Conservation (phyloP, 352 stramenopile species). For the Phytophthora citrophthora region DNA sequence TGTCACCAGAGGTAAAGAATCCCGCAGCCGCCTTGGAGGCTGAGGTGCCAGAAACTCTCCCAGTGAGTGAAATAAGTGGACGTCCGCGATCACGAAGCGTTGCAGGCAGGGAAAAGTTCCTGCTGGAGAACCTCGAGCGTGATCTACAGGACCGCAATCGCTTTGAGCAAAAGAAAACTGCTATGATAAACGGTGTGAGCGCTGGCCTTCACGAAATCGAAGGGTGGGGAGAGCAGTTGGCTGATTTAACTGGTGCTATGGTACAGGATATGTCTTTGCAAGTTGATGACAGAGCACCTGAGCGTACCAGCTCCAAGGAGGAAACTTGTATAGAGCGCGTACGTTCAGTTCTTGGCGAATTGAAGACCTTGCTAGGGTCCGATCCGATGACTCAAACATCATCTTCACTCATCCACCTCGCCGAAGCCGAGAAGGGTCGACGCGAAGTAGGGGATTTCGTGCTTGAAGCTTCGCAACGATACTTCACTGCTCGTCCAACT, state of each 20-base stretch:
- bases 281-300: slow-evolving; percentile 9
- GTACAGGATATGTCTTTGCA: slow-evolving; percentile 43
- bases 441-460: slow-evolving; percentile 63
- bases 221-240: slow-evolving; percentile 39
- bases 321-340: slow-evolving; percentile 33
- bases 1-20: neutral
- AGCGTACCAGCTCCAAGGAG: slow-evolving; percentile 26
- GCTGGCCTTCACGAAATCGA: slow-evolving; percentile 44
- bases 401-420: slow-evolving; percentile 56
- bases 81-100: slow-evolving; percentile 29
- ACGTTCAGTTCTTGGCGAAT: slow-evolving; percentile 37
- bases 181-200: slow-evolving; percentile 24
- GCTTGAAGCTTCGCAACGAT: slow-evolving; percentile 46
- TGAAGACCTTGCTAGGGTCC: slow-evolving; percentile 48
- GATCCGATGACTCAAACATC: slow-evolving; percentile 56
- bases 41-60: slow-evolving; percentile 4
- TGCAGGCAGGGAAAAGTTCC: slow-evolving; percentile 38
- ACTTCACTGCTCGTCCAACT: slow-evolving; percentile 20
- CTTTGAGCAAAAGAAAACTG: slow-evolving; percentile 33
- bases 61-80: slow-evolving; percentile 29
- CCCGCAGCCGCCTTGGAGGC: neutral
- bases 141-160: slow-evolving; percentile 40
- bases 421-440: slow-evolving; percentile 54
- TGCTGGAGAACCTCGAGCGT: slow-evolving; percentile 54
- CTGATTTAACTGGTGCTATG: slow-evolving; percentile 37